phyloP scores from a whole-genome alignment of 306 rosid genomes.

The Datisca glomerata region DNA sequence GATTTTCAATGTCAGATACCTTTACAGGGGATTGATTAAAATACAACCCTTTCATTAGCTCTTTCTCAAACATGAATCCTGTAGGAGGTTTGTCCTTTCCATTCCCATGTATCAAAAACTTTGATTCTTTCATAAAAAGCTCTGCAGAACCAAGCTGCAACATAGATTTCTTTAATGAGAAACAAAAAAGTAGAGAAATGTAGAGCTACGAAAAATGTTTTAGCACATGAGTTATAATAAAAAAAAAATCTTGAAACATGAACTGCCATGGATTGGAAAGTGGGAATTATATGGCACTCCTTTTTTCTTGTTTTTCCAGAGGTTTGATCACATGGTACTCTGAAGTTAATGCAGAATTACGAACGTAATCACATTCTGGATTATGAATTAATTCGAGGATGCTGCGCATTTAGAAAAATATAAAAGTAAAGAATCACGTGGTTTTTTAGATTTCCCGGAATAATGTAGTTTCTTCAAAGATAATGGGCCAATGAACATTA shows the following conservation, averaged over 20 bases:
- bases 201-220: conserved; percentile 2
- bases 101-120: conserved; percentile 74
- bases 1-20: too few species aligned
- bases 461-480: not conserved
- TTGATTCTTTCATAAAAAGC: conserved; percentile 69
- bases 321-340: not conserved
- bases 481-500: conserved; percentile 4
- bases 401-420: too few species aligned
- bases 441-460: not conserved
- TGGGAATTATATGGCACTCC: not conserved
- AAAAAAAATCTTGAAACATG: not conserved
- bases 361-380: too few species aligned
- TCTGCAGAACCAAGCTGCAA: conserved; percentile 88
- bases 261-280: not conserved
- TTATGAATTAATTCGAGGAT: too few species aligned
- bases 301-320: not conserved
- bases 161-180: conserved; percentile 13
- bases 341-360: too few species aligned
- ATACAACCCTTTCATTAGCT: conserved; percentile 88
- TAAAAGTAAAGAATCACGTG: not conserved
- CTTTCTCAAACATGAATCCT: conserved; percentile 98
- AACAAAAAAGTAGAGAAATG: conserved; percentile 7
- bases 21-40: conserved; percentile 81
- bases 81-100: conserved; percentile 85
- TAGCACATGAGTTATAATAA: not conserved